Evolutionary conservation across 2,329 filamentous ascomycete species (phyloP), one percentile per base, ranked within the genome.

Genomic region (Xylaria sp.): DNA sequence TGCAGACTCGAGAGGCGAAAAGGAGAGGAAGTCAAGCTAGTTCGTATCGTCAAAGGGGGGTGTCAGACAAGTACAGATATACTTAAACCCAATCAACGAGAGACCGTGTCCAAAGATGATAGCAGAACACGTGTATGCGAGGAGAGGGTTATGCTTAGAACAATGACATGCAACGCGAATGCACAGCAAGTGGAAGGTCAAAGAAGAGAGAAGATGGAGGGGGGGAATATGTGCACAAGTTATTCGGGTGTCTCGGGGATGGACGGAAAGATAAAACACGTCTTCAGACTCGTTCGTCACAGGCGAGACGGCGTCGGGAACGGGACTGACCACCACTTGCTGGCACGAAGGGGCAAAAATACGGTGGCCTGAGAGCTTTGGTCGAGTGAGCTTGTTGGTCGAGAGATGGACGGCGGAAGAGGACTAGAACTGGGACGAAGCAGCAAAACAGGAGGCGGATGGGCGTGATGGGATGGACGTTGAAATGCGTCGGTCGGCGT

Each of bases 401-500:
- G 43, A 21, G 52, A 35, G 47, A 63, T 28, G 35, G 53, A 8
- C 33, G 31, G 42, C 50, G 49, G 53, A 28, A 53, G 50, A 53
- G 53, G 9, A 31, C 28, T 31, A 31, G 28, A 51, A 52, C 40
- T 37, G 31, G 46, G 45, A 57, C 56, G 65, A 67, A 57, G 57
- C 61, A 63, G 47, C 53, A 61, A 66, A 62, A 51, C 35, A 54
- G 53, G 37, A 37, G 57, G 60, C 49, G 60, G 54, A 52, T 53
- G 62, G 51, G 58, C 60, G 62, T 51, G 67, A 56, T 46, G 42
- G 54, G 57, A 45, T 51, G 55, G 67, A 64, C 43, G 62, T 60
- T 69, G 63, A 71, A 72, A 67, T 71, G 66, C 67, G 68, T 69
- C 63, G 66, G 40, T 60, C 50, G 68, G 64, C 59, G 55, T 60